Evolutionary conservation across 2,329 filamentous ascomycete species (phyloP).

Genomic region (Ophiobolus disseminans): DNA sequence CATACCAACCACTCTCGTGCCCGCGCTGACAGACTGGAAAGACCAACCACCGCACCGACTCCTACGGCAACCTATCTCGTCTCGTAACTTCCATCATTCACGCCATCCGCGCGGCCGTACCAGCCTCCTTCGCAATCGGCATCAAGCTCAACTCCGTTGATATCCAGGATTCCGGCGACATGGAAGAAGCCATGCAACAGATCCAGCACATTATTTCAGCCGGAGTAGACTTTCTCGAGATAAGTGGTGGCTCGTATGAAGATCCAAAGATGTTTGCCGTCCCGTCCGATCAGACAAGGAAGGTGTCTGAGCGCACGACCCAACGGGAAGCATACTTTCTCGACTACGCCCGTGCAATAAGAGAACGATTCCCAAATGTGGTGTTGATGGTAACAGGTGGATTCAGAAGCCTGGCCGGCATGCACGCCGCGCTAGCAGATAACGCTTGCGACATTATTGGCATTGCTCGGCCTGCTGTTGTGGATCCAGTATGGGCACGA

Average conservation of each 20-base stretch:
- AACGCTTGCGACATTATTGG: constrained; percentile 25
- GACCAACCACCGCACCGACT: constrained; percentile 55
- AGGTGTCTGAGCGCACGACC: constrained; percentile 50
- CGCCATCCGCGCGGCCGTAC: constrained; percentile 52
- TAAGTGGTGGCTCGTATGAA: constrained; percentile 64
- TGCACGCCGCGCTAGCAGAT: constrained; percentile 62
- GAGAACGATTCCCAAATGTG: constrained; percentile 38
- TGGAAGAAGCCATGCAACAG: constrained; percentile 64
- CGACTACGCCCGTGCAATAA: constrained; percentile 64
- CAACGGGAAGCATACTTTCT: constrained; percentile 73
- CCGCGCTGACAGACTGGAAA: no score
- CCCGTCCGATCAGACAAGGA: not conserved
- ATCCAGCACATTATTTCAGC: constrained; percentile 58
- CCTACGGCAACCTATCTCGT: constrained; percentile 57
- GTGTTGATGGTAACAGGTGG: constrained; percentile 67
- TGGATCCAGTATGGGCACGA: constrained; percentile 11
- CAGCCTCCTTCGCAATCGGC: constrained; percentile 53
- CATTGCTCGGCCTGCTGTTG: constrained; percentile 19
- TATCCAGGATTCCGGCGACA: constrained; percentile 48
- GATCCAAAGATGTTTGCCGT: constrained; percentile 16
- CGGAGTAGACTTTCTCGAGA: constrained; percentile 71
- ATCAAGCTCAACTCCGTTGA: constrained; percentile 62
- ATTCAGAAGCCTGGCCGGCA: constrained; percentile 60
- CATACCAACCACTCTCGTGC: no score
- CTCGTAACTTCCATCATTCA: constrained; percentile 56